phyloP scores from a whole-genome alignment of 2,329 filamentous ascomycete genomes.

The Plectosphaerella plurivora region DNA sequence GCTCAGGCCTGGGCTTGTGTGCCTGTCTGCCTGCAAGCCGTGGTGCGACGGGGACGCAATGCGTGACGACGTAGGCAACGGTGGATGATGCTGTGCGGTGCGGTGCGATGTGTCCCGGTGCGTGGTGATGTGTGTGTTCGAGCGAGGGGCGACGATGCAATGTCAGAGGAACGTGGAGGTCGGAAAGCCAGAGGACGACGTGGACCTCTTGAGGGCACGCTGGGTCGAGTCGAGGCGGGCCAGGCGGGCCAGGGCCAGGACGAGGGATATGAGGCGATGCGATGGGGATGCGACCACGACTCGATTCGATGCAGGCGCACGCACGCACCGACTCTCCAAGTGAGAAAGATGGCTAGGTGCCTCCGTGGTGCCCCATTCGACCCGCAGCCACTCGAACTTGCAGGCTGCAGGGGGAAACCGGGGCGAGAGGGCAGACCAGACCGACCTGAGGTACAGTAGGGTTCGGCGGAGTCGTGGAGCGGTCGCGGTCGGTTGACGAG shows the following conservation, averaged over 20 bases:
- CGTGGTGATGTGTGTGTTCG: too few relatives aligned
- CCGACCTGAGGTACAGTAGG: too few relatives aligned
- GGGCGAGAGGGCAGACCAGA: too few relatives aligned
- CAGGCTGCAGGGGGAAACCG: background rate
- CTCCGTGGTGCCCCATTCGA: background rate
- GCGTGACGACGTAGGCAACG: slow-evolving; percentile 6
- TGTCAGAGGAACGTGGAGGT: too few relatives aligned
- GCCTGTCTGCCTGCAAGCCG: background rate
- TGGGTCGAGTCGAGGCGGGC: slow-evolving; percentile 1
- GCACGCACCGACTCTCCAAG: too few relatives aligned
- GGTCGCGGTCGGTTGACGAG: too few relatives aligned
- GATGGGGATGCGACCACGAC: background rate
- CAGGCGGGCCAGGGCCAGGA: background rate
- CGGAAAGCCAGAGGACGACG: too few relatives aligned
- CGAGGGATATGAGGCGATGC: slow-evolving; percentile 8
- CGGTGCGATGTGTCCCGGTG: too few relatives aligned
- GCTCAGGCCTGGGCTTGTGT: too few relatives aligned
- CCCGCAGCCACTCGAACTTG: background rate
- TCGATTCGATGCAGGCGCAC: too few relatives aligned
- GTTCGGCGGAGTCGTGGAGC: too few relatives aligned
- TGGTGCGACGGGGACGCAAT: slow-evolving; percentile 2
- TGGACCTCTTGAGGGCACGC: background rate
- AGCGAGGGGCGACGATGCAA: too few relatives aligned
- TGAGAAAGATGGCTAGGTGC: background rate
- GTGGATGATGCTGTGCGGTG: background rate